Evolutionary conservation across 345 rosid species (phyloP), one percentile per base, ranked within the genome.

Genomic region (Anastatica hierochuntica): DNA sequence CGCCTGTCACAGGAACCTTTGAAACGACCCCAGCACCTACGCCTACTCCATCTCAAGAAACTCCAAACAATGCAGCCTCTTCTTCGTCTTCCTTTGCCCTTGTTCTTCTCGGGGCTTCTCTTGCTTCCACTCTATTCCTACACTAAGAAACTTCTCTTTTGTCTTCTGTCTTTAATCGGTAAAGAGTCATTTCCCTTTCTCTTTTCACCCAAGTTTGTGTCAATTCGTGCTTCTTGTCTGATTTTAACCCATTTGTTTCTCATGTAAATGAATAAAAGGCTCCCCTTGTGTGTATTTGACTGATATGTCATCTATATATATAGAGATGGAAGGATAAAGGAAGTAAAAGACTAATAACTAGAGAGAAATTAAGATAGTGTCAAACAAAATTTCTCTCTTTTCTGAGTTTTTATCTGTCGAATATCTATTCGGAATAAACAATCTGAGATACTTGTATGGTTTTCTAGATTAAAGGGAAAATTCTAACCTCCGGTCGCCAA

Each of bases 51-150:
- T 10, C 56, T 6, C 46, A 52, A 2, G 50, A 44, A 27, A 21
- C 56, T 42, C 67, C 75, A 1, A 55, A 63, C 7, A 82, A 21
- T 41, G 73, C 79, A 24, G 80, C 83, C 37, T 62, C 79, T 34
- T 7, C 43, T 2, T 40, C 58, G 13, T 26, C 66, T 37, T 45
- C 57, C 26, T 49, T 75, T 44, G 52, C 68, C 31, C 77, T 74
- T 66, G 82, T 82, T 42, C 67, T 82, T 54, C 46, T 74, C 17
- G 73, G 49, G 11, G 62, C 66, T 41, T 52, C 67, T 55, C 36
- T 59, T 36, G 79, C 79, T 71, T 77, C 83, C 20, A 67, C 77
- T 68, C 60, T 82, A 5, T 42, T 76, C 60, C 53, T 80, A 55
- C 65, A 54, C 31, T 68, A 71, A 37, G 62, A 49, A 58, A 46